Conservation (phyloP, 345 rosid genomes). For the Brassica rapa region DNA sequence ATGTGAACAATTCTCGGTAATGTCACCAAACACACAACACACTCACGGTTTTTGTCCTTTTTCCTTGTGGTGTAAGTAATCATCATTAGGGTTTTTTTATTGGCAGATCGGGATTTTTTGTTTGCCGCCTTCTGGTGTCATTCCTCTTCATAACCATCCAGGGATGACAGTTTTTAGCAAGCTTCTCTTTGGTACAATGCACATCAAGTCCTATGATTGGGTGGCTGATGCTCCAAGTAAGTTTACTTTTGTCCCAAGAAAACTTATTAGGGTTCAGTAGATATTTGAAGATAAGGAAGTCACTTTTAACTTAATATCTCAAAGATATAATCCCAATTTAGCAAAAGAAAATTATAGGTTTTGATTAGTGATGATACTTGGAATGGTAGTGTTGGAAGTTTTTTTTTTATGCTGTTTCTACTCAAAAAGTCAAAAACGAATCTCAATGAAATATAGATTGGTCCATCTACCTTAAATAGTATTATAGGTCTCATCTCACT, state of each 20-base stretch:
- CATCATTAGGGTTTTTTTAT: conserved; percentile 17
- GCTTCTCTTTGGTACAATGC: conserved; percentile 90
- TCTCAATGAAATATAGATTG: not conserved
- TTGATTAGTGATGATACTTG: not conserved
- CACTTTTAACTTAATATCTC: not conserved
- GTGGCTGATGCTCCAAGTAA: conserved; percentile 52
- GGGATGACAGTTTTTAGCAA: conserved; percentile 97
- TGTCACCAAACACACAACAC: conserved; percentile 6
- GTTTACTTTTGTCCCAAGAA: conserved; percentile 24
- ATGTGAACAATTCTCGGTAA: conserved; percentile 74
- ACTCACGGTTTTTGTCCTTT: not conserved
- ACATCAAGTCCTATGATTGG: conserved; percentile 96
- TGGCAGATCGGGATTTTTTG: conserved; percentile 89
- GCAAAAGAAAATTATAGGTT: not conserved
- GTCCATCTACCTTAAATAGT: not conserved
- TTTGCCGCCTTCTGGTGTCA: conserved; percentile 80
- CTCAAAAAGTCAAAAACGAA: not conserved
- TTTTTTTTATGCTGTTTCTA: not conserved
- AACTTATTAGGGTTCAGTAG: conserved; percentile 6
- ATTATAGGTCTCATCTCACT: not conserved
- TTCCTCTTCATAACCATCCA: conserved; percentile 97
- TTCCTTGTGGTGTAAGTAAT: conserved; percentile 31
- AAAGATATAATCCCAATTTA: conserved; percentile 2
- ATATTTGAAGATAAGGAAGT: not conserved
- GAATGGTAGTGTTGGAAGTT: not conserved